These are phyloP conservation scores for Moniliella sp. DNA, from an alignment of 1,284 basidiomycete species.

Conservation along the genomic window DNA sequence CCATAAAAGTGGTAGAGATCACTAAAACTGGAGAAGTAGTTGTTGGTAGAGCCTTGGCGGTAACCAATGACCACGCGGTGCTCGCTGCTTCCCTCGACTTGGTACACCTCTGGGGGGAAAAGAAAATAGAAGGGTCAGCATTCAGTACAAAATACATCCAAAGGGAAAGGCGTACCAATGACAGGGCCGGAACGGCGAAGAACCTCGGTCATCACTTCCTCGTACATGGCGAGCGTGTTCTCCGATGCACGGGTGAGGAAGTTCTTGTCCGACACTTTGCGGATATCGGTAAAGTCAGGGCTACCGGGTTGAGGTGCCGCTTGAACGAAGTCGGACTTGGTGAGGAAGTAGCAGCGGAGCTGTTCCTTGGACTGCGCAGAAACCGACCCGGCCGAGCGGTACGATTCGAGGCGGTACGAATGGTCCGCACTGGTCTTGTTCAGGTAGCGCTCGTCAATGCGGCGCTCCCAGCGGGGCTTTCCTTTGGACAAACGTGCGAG, in stretches of 20 bases:
- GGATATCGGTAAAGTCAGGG: slow-evolving; percentile 40
- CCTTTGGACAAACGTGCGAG: slow-evolving; percentile 18
- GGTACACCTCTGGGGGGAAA: slow-evolving; percentile 79
- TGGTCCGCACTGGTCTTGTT: slow-evolving; percentile 40
- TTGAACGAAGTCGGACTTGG: slow-evolving; percentile 63
- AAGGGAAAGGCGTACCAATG: slow-evolving; percentile 7
- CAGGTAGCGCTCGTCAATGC: slow-evolving; percentile 27
- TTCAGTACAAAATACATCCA: background rate
- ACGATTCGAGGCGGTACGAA: slow-evolving; percentile 85
- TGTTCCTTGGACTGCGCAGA: slow-evolving; percentile 71
- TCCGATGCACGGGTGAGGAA: slow-evolving; percentile 77
- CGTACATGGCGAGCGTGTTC: slow-evolving; percentile 89
- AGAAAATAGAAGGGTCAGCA: slow-evolving; percentile 1
- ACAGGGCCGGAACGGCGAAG: slow-evolving; percentile 41
- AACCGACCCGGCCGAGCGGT: slow-evolving; percentile 70
- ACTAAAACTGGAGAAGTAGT: slow-evolving; percentile 68
- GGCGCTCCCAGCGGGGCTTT: slow-evolving; percentile 36
- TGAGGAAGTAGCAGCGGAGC: slow-evolving; percentile 89
- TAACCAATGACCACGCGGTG: slow-evolving; percentile 83
- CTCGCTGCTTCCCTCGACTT: slow-evolving; percentile 66
- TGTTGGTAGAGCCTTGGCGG: slow-evolving; percentile 67
- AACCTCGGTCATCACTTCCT: slow-evolving; percentile 64
- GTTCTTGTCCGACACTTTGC: slow-evolving; percentile 61
- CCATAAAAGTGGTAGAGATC: slow-evolving; percentile 84
- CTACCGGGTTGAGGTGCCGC: slow-evolving; percentile 38